A percentile compares a stretch with the other conserved stretches of the same genome.
These are phyloP conservation scores for Ustilago trichophora DNA, from an alignment of 1,284 basidiomycete genomes.

Conservation along the genomic window DNA sequence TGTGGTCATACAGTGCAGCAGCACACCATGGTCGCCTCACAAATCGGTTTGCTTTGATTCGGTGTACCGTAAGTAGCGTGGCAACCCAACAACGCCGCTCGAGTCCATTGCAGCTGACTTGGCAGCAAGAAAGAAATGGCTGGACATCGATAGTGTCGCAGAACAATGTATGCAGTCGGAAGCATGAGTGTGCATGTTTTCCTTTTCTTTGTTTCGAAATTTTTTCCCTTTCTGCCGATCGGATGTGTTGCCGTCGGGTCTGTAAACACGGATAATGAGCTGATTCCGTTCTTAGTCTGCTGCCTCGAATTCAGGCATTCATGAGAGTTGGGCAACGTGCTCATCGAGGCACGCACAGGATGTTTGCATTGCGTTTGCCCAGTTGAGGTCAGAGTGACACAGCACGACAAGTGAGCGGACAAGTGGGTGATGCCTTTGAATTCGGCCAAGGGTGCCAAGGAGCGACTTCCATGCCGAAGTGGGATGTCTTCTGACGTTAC, in stretches of 20 bases:
- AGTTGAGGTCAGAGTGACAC: no score
- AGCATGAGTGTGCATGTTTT: neutral
- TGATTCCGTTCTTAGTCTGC: neutral
- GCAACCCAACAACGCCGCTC: no score
- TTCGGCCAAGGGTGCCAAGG: no score
- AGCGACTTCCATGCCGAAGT: slow-evolving; percentile 4
- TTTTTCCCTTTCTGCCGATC: neutral
- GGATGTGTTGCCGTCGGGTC: neutral
- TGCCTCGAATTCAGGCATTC: neutral
- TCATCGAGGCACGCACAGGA: neutral
- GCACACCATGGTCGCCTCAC: no score
- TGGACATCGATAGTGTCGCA: neutral
- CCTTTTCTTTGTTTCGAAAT: neutral
- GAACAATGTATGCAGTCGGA: neutral
- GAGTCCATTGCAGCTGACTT: no score
- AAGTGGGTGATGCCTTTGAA: no score
- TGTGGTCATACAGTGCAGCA: no score
- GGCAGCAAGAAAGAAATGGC: neutral
- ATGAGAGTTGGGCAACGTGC: neutral
- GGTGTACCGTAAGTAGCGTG: no score
- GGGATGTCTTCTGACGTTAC: neutral
- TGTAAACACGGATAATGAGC: neutral
- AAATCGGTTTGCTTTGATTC: no score
- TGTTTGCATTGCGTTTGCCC: no score
- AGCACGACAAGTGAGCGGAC: no score